Base-by-base conservation (phyloP, 352 stramenopile genomes). In the Phytophthora sojae region DNA sequence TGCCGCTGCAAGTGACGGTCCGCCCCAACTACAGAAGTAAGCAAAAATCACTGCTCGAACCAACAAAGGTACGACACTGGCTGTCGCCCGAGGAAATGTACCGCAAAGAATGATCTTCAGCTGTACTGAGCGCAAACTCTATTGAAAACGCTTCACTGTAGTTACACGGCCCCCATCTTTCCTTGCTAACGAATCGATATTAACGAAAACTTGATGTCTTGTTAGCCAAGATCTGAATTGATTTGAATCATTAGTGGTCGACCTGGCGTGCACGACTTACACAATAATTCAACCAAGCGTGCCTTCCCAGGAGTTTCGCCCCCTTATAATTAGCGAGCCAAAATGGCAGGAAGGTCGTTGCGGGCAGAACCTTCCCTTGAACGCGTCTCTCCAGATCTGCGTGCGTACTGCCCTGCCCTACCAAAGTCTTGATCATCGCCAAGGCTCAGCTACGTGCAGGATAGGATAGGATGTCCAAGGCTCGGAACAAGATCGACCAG, bases 401-500 rank as follows among this genome's bases (percentile, higher is more conserved):
- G 39, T 57, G 35, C 52, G 51, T 69, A 58, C 17, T 51, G 32
- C 8, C 23, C 29, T 19, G 29, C 5, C 8, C 44, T 57, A 11
- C 29, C 7, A 35, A 11, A 35, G 62, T 59, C 52, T 75, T 35
- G 55, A 9, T 17, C 30, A 57, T 29, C 15, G 19, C 25, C 17
- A 14, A 35, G 14, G 25, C 44, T 32, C 37, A 30, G 15, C 25
- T 51, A 58, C 56, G 9, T 23, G 6, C 30, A n/a, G n/a, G n/a
- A 32, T 7, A 1, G 7, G 29, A 35, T 35, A 79, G 26, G 62
- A 91, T 90, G 85, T 69, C 76, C 69, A 93, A 86, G 78, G 84
- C 77, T 55, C 55, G 59, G 60, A 78, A 69, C 61, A 94, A 92
- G 77, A 90, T 93, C 60, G 82, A 93, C 54, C 89, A 83, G 64